Conservation (phyloP, 2,329 filamentous ascomycete species). For the Coccinonectria pachysandricola region DNA sequence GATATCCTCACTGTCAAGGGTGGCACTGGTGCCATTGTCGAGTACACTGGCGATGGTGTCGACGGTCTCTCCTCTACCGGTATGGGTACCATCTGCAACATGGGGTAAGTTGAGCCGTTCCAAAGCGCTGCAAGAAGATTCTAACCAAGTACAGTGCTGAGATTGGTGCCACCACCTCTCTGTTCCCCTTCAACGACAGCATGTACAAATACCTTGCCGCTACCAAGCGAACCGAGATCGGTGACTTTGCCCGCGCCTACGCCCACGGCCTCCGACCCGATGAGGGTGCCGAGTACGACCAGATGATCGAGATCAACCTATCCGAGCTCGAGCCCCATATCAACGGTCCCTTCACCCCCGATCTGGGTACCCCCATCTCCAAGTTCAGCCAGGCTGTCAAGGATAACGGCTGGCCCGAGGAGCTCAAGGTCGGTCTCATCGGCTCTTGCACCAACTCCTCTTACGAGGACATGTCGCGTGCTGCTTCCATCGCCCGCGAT, state of each 20-base stretch:
- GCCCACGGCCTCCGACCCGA: constrained; percentile 79
- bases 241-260: constrained; percentile 78
- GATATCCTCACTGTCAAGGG: constrained; percentile 97
- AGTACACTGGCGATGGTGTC: constrained; percentile 63
- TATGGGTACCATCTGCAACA: constrained; percentile 72
- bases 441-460: constrained; percentile 98
- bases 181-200: constrained; percentile 96
- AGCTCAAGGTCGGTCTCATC: constrained; percentile 85
- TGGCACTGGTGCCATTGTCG: constrained; percentile 83
- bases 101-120: too few relatives aligned
- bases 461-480: constrained; percentile 96
- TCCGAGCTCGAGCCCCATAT: constrained; percentile 88
- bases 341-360: constrained; percentile 94
- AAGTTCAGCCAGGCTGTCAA: constrained; percentile 78
- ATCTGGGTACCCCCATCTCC: constrained; percentile 85
- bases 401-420: constrained; percentile 81
- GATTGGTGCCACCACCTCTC: constrained; percentile 77
- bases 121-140: too few relatives aligned
- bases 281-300: constrained; percentile 81
- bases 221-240: constrained; percentile 84
- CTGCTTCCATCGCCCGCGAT: constrained; percentile 86
- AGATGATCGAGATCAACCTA: constrained; percentile 83
- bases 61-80: constrained; percentile 72
- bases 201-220: constrained; percentile 94
- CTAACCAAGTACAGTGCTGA: constrained; percentile 50